A percentile compares a stretch with the other conserved stretches of the same genome.
Conservation (phyloP, 176 grass and related monocot genomes). For the Rhipidocladum racemiflorum region DNA sequence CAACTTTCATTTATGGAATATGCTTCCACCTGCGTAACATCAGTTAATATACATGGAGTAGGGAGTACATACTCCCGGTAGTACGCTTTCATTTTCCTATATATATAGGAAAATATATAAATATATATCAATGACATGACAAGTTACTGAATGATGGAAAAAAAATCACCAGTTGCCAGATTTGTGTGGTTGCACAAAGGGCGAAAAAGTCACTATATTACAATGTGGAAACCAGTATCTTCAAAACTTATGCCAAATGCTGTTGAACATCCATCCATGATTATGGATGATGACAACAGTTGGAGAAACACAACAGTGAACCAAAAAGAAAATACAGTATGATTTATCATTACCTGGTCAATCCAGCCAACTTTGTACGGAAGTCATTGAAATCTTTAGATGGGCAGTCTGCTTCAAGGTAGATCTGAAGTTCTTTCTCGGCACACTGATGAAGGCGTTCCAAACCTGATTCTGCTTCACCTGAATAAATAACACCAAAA, state of each 20-base stretch:
- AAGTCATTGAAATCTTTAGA: conserved; percentile 97
- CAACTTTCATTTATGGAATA: too few species aligned
- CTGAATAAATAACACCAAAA: conserved; percentile 46
- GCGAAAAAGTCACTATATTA: background rate
- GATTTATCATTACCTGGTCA: conserved; percentile 64
- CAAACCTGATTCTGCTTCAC: conserved; percentile 96
- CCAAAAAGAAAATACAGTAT: background rate
- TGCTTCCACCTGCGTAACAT: too few species aligned
- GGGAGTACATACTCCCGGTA: too few species aligned
- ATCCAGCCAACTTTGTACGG: conserved; percentile 95
- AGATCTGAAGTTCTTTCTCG: conserved; percentile 92
- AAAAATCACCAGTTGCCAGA: conserved; percentile 3
- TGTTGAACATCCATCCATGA: background rate
- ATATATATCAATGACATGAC: background rate
- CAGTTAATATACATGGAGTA: too few species aligned
- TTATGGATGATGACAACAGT: background rate
- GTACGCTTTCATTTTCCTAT: too few species aligned
- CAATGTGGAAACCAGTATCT: background rate
- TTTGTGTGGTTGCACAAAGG: background rate
- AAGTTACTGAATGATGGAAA: background rate
- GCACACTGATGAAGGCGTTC: conserved; percentile 99
- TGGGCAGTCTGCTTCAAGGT: conserved; percentile 89
- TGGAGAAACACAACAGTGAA: background rate
- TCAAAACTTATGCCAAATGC: background rate
- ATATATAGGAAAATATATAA: too few species aligned